A percentile compares a stretch with the other conserved stretches of the same genome.
Conservation (phyloP, 1,284 basidiomycete genomes). For the Microbotryum lychnidis-dioicae region DNA sequence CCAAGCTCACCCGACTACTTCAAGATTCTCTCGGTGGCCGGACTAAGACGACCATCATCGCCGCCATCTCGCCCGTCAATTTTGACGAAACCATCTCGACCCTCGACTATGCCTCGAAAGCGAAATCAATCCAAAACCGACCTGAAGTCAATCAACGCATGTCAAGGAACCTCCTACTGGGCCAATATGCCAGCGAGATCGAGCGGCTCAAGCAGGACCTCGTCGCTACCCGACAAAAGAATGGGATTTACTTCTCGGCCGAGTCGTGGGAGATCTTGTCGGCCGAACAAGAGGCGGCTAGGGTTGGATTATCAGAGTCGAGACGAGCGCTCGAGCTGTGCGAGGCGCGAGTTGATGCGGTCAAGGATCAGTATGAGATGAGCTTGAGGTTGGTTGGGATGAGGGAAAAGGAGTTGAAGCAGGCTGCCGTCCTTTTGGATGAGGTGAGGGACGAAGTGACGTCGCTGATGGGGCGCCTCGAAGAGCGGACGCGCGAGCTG, state of each 20-base stretch:
- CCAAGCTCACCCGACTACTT: constrained; percentile 87
- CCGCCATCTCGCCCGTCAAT: constrained; percentile 89
- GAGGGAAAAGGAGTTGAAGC: constrained; percentile 28
- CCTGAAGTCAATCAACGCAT: constrained; percentile 93
- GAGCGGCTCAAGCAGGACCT: constrained; percentile 87
- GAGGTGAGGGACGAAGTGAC: constrained; percentile 20
- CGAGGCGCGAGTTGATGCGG: constrained; percentile 62
- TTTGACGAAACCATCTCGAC: constrained; percentile 97
- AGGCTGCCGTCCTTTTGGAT: constrained; percentile 23
- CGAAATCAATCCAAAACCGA: constrained; percentile 91
- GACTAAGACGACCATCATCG: constrained; percentile 97
- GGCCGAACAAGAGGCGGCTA: constrained; percentile 63
- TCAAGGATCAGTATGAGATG: constrained; percentile 73
- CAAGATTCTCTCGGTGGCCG: constrained; percentile 98
- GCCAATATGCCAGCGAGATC: constrained; percentile 93
- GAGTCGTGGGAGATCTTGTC: constrained; percentile 78
- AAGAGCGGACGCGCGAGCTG: constrained; percentile 6
- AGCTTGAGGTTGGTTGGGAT: constrained; percentile 58
- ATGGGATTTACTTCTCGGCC: constrained; percentile 83
- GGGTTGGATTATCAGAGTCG: constrained; percentile 69
- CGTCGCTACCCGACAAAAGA: constrained; percentile 82
- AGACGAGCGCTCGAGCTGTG: constrained; percentile 70
- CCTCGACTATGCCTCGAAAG: constrained; percentile 91
- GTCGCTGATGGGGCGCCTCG: constrained; percentile 5
- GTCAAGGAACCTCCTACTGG: constrained; percentile 82